Base-by-base conservation (phyloP, 257 asterid genomes). In the Capsicum pubescens region DNA sequence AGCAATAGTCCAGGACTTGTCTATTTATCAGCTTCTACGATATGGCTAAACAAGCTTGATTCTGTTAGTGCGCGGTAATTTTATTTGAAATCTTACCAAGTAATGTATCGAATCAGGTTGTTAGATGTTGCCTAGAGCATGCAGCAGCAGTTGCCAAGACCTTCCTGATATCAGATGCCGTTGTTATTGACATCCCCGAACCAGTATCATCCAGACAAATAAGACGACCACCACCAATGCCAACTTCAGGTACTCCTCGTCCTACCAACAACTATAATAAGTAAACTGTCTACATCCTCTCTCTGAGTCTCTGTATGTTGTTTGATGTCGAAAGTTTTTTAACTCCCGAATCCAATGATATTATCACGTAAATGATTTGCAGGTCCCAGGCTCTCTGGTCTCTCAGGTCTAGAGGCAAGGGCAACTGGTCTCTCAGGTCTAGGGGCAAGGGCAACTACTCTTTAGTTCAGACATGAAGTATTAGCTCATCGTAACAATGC, bases 51-150 rank as follows among this genome's bases (percentile, higher is more conserved):
- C 61, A 35, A 68, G 21, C 1, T 1, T 52, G 36, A 13, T 72
- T 12, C 48, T 26, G 21, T 13, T 52, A 21, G 14, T 52, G 0
- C 46, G 3, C 11, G 3, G 10, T 58, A 2, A 15, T n/a, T 21
- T 9, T 80, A 59, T 61, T 64, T 19, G 6, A 80, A 42, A 80
- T 60, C 83, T 36, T 17, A 80, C 72, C 3, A 63, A 54, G 4
- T 7, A 35, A 64, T 17, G 36, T 68, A 3, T n/a, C 44, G 3
- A 74, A 85, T 16, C 91, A 94, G 97, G 98, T 95, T 19, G 95
- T 95, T 7, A 86, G 98, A 84, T 95, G 98, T 88, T 95, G 98
- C 89, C 89, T 93, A 86, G 98, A 93, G 85, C 95, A 95, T 72
- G 92, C 98, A 61, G 92, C 94, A 14, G 93, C 98, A 11, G 95